Conservation (phyloP, 148 eudicot genomes). For the Simmondsia chinensis region DNA sequence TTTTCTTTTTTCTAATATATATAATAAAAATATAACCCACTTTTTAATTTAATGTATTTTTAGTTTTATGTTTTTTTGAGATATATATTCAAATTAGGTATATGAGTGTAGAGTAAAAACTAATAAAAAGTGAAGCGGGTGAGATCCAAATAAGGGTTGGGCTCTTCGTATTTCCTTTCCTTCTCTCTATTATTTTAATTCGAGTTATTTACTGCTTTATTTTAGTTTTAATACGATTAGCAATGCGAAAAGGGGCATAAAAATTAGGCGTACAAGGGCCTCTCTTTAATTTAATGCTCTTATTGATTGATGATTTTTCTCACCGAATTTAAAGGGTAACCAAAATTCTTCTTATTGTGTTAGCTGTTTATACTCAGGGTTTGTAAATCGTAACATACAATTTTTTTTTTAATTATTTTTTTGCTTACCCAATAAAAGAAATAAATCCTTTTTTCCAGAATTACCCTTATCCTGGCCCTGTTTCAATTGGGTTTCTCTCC, state of each 20-base stretch:
- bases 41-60: neutral
- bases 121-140: no score
- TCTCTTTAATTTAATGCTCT: no score
- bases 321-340: no score
- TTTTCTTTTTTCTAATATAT: neutral
- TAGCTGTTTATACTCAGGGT: neutral
- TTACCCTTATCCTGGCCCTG: conserved; percentile 27
- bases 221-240: no score
- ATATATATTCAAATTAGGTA: neutral
- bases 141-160: no score
- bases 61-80: neutral
- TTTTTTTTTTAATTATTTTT: neutral
- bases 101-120: neutral
- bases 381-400: neutral
- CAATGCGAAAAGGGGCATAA: no score
- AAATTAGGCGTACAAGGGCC: no score
- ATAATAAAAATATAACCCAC: no score
- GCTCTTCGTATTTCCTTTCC: neutral
- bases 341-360: no score
- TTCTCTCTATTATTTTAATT: no score
- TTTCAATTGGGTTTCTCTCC: conserved; percentile 11
- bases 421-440: conserved; percentile 3
- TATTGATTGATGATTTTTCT: no score
- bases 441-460: conserved; percentile 9
- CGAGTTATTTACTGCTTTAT: no score